Percentiles rank a stretch among this genome's conserved stretches.
Evolutionary conservation across 495 filamentous ascomycete genomes (phyloP).

Genomic region (Penicillium mononematosum): DNA sequence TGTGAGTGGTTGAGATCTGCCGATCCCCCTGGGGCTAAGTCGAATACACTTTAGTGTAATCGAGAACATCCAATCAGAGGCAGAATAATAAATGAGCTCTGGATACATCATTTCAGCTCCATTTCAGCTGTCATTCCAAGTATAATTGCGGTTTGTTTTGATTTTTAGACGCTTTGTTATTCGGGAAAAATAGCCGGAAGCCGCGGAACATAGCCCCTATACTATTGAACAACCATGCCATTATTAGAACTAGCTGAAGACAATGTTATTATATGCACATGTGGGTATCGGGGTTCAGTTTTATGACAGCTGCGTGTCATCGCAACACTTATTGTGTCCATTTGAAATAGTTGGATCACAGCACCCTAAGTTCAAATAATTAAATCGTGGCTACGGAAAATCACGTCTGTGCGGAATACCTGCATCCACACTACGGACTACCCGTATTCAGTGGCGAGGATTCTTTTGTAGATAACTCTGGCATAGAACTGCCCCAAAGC

Average conservation of each 20-base stretch:
- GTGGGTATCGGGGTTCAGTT: neutral
- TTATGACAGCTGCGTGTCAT: neutral
- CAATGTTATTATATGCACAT: neutral
- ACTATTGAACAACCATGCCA: neutral
- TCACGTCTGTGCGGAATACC: neutral
- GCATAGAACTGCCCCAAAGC: constrained; percentile 45
- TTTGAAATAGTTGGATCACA: neutral
- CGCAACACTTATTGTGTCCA: neutral
- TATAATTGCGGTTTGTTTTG: neutral
- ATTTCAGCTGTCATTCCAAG: neutral
- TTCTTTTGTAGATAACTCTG: constrained; percentile 35
- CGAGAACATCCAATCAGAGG: neutral
- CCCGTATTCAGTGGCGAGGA: constrained; percentile 26
- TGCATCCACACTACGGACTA: neutral
- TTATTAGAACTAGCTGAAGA: too few relatives aligned
- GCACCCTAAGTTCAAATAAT: too few relatives aligned
- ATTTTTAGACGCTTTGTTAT: neutral
- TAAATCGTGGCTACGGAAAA: neutral
- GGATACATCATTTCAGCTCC: constrained; percentile 12
- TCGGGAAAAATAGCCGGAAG: neutral
- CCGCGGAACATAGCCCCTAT: neutral
- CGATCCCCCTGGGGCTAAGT: neutral
- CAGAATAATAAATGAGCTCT: neutral
- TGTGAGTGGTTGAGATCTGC: constrained; percentile 19
- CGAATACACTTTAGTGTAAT: neutral